These are phyloP conservation scores for Arabis alpina DNA, from an alignment of 345 rosid species.

Conservation along the genomic window DNA sequence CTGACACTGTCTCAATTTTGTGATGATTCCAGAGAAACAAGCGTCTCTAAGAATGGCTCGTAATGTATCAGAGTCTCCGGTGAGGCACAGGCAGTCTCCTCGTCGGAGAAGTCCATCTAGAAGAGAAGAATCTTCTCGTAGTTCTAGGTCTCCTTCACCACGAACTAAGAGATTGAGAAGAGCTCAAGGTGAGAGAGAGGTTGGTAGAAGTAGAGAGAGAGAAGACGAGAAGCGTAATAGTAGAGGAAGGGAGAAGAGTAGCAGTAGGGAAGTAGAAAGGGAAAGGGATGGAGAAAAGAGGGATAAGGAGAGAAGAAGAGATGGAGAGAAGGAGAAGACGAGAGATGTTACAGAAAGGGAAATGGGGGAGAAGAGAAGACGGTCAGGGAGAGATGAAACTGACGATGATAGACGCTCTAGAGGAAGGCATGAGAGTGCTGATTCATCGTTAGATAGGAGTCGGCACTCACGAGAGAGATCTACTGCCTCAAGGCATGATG, in stretches of 20 bases:
- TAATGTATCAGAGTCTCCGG: constrained; percentile 50
- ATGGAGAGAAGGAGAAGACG: constrained; percentile 19
- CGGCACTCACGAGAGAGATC: constrained; percentile 39
- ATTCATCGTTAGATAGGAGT: constrained; percentile 52
- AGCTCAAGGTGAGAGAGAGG: constrained; percentile 57
- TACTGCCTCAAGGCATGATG: constrained; percentile 46
- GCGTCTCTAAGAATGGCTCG: constrained; percentile 52
- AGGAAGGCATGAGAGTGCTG: constrained; percentile 61
- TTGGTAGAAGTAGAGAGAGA: constrained; percentile 53
- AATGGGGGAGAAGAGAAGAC: constrained; percentile 54
- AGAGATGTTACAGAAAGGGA: constrained; percentile 54
- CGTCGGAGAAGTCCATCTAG: constrained; percentile 47
- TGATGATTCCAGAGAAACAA: not conserved
- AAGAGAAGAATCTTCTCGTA: constrained; percentile 51
- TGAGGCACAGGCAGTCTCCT: constrained; percentile 52
- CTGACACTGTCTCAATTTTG: constrained; percentile 26
- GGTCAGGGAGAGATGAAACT: constrained; percentile 61
- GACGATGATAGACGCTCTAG: constrained; percentile 55
- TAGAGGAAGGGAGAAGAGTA: constrained; percentile 55
- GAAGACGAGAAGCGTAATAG: constrained; percentile 50
- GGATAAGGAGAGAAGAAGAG: constrained; percentile 45
- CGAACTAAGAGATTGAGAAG: constrained; percentile 64
- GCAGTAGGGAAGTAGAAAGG: constrained; percentile 42
- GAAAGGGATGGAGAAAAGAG: constrained; percentile 41
- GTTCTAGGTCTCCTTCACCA: constrained; percentile 73